Evolutionary conservation across 805 yeast genomes (phyloP).

Genomic region (Myxozyma vanderwaltii): DNA sequence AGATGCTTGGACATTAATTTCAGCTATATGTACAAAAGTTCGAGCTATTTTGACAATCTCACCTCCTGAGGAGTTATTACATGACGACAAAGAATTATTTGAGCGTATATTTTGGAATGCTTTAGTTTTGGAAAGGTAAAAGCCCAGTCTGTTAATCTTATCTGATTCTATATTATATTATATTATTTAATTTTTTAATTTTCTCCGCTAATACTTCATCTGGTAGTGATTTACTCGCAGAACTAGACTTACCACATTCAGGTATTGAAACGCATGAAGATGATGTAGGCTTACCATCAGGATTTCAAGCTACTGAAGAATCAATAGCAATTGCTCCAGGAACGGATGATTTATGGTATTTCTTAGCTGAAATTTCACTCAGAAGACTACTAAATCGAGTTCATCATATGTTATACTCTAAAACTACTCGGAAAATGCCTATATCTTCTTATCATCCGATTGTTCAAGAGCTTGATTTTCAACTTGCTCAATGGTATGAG

Average conservation of each 20-base stretch:
- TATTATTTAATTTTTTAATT: no score
- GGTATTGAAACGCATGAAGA: conserved; percentile 23
- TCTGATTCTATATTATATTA: background rate
- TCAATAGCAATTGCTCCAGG: conserved; percentile 12
- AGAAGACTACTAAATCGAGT: conserved; percentile 25
- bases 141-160: background rate
- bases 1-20: conserved; percentile 23
- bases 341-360: conserved; percentile 26
- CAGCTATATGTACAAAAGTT: conserved; percentile 15
- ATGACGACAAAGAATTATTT: conserved; percentile 15
- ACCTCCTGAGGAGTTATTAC: conserved; percentile 5
- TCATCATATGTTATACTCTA: conserved; percentile 21
- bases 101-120: conserved; percentile 27
- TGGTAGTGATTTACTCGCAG: conserved; percentile 24
- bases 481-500: conserved; percentile 28
- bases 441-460: conserved; percentile 24
- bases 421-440: conserved; percentile 13
- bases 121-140: conserved; percentile 19
- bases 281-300: conserved; percentile 22
- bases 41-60: background rate
- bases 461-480: conserved; percentile 27
- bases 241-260: conserved; percentile 24
- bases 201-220: no score
- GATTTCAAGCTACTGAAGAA: conserved; percentile 6
- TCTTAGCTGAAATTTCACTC: conserved; percentile 21